These are phyloP conservation scores for Phytophthora brassicae DNA, from an alignment of 352 stramenopile genomes.

Conservation along the genomic window DNA sequence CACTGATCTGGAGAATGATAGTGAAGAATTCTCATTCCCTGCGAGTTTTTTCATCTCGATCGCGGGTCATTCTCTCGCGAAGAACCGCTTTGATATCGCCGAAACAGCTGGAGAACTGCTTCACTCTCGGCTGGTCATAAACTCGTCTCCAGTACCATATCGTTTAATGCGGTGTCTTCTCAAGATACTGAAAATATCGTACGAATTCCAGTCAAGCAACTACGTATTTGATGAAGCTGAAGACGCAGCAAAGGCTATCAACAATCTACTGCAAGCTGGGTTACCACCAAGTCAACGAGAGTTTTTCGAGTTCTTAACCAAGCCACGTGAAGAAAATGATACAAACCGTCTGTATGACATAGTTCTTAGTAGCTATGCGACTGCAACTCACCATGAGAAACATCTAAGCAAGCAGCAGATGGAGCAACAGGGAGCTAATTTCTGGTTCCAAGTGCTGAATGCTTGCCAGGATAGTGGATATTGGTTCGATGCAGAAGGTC, in stretches of 20 bases:
- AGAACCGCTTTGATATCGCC: constrained; percentile 29
- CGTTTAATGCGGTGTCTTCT: constrained; percentile 29
- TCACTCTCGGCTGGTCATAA: constrained; percentile 12
- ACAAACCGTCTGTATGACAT: neutral
- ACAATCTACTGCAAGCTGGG: constrained; percentile 2
- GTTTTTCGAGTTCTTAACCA: constrained; percentile 27
- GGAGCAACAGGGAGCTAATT: constrained; percentile 12
- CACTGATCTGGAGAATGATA: constrained; percentile 1
- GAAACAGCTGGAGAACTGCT: constrained; percentile 32
- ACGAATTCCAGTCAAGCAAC: constrained; percentile 11
- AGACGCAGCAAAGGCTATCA: neutral
- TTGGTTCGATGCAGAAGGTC: constrained; percentile 37
- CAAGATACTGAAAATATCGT: constrained; percentile 19
- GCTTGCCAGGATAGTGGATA: constrained; percentile 41
- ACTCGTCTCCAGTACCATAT: constrained; percentile 7
- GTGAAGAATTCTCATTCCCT: constrained; percentile 31
- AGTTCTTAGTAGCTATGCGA: neutral
- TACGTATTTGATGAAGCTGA: neutral
- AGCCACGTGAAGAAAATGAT: neutral
- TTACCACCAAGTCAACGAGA: constrained; percentile 17
- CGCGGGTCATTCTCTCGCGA: constrained; percentile 25
- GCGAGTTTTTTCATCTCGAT: constrained; percentile 47
- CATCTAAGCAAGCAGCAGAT: neutral
- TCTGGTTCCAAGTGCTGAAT: constrained; percentile 37
- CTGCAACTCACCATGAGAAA: neutral